phyloP scores from a whole-genome alignment of 2,329 filamentous ascomycete genomes.

The Lizonia empirigonia region DNA sequence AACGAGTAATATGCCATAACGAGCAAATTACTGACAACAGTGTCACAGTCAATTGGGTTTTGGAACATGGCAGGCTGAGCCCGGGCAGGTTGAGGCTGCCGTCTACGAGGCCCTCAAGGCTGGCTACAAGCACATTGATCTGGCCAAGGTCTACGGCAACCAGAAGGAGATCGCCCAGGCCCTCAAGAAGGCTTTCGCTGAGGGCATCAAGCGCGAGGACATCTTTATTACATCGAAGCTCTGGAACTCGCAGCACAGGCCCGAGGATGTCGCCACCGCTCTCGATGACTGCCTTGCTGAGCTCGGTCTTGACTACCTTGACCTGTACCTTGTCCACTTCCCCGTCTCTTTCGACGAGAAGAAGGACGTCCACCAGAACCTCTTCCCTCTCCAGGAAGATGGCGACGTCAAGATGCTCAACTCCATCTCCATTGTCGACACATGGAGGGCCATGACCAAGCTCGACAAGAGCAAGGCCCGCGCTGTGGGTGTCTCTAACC shows the following conservation, averaged over 20 bases:
- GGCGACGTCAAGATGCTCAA: conserved; percentile 22
- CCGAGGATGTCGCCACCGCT: conserved; percentile 66
- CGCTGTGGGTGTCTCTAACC: conserved; percentile 39
- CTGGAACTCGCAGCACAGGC: conserved; percentile 86
- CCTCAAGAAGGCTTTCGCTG: conserved; percentile 36
- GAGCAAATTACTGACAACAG: conserved; percentile 58
- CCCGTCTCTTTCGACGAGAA: conserved; percentile 58
- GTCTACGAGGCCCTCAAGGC: conserved; percentile 46
- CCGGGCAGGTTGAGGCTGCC: conserved; percentile 48
- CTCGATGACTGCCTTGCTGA: conserved; percentile 75
- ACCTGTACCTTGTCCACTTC: conserved; percentile 81
- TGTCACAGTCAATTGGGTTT: conserved; percentile 65
- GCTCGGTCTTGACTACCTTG: conserved; percentile 87
- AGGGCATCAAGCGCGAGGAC: conserved; percentile 56
- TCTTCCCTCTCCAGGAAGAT: conserved; percentile 30
- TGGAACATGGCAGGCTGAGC: conserved; percentile 42
- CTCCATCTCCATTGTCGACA: conserved; percentile 63
- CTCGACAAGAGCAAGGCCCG: conserved; percentile 44
- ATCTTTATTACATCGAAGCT: conserved; percentile 71
- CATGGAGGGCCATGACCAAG: conserved; percentile 49
- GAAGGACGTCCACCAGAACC: conserved; percentile 41
- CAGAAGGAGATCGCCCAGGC: conserved; percentile 37
- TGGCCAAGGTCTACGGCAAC: conserved; percentile 41
- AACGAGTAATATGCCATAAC: conserved; percentile 64
- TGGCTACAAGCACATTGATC: conserved; percentile 41